Evolutionary conservation across 78 protist species (phyloP).

Genomic region (Emiliania huxleyi): DNA sequence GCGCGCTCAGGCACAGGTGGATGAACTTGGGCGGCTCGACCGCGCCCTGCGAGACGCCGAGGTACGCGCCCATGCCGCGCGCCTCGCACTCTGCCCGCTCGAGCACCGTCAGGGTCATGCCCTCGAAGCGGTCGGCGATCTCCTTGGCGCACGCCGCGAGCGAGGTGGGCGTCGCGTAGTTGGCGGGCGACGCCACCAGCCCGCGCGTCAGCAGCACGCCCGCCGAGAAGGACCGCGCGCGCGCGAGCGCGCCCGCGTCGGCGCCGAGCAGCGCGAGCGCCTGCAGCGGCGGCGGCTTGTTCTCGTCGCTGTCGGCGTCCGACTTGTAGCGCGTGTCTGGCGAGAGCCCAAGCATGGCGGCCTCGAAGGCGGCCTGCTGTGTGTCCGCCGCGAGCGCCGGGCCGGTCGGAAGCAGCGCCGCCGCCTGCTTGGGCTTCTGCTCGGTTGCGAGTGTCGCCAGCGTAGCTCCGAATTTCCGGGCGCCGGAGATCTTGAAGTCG

Average conservation of each 20-base stretch:
- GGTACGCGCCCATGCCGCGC: conserved; percentile 52
- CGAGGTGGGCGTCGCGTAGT: conserved; percentile 41
- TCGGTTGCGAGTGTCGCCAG: neutral
- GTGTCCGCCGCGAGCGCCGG: neutral
- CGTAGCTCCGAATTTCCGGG: neutral
- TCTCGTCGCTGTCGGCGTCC: neutral
- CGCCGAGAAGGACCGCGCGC: neutral
- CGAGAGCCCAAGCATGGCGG: neutral
- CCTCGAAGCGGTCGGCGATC: neutral
- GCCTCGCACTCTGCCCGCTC: conserved; percentile 40
- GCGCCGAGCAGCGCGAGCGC: neutral
- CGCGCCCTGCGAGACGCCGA: conserved; percentile 46
- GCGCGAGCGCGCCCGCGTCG: neutral
- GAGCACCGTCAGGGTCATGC: neutral
- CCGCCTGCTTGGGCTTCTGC: conserved; percentile 20
- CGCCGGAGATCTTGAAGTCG: neutral
- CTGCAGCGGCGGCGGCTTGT: neutral
- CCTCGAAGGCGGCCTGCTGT: neutral
- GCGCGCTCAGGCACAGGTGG: conserved; percentile 39
- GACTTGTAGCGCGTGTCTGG: conserved; percentile 44
- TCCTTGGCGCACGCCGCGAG: neutral
- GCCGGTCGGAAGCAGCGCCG: conserved; percentile 5
- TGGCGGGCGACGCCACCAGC: conserved; percentile 36
- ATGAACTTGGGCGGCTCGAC: conserved; percentile 56
- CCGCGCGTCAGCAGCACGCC: conserved; percentile 28